Percentiles rank a stretch among this genome's conserved stretches.
Evolutionary conservation across 441 rosid genomes (phyloP).

Genomic region (Omphalea diandra): DNA sequence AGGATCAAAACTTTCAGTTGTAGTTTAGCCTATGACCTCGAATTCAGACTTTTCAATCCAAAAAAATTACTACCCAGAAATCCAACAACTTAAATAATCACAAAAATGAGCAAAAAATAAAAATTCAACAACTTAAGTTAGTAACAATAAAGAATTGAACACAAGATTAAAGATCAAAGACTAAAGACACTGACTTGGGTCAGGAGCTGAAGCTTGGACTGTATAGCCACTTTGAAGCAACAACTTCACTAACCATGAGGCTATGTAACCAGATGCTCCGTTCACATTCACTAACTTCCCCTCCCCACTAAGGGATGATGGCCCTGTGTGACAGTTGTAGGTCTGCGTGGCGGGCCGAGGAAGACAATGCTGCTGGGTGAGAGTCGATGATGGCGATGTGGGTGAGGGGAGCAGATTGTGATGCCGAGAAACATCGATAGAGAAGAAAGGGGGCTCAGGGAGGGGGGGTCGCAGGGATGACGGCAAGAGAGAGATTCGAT

Average conservation of each 20-base stretch:
- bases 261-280: slow-evolving; percentile 26
- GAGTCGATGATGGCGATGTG: too few relatives aligned
- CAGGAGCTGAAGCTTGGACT: slow-evolving; percentile 26
- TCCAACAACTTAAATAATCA: not conserved
- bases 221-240: slow-evolving; percentile 22
- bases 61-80: not conserved
- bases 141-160: not conserved
- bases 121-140: not conserved
- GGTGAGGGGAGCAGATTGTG: too few relatives aligned
- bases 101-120: not conserved
- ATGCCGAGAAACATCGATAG: too few relatives aligned
- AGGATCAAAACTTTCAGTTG: not conserved
- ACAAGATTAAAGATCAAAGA: not conserved
- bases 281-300: slow-evolving; percentile 20
- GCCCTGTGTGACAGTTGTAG: too few relatives aligned
- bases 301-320: too few relatives aligned
- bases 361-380: too few relatives aligned
- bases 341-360: too few relatives aligned
- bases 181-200: slow-evolving; percentile 7
- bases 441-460: too few relatives aligned
- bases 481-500: too few relatives aligned
- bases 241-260: slow-evolving; percentile 25
- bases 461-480: too few relatives aligned
- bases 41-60: too few relatives aligned
- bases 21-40: too few relatives aligned